These are phyloP conservation scores for Prunus dulcis DNA, from an alignment of 306 rosid genomes.

Conservation along the genomic window DNA sequence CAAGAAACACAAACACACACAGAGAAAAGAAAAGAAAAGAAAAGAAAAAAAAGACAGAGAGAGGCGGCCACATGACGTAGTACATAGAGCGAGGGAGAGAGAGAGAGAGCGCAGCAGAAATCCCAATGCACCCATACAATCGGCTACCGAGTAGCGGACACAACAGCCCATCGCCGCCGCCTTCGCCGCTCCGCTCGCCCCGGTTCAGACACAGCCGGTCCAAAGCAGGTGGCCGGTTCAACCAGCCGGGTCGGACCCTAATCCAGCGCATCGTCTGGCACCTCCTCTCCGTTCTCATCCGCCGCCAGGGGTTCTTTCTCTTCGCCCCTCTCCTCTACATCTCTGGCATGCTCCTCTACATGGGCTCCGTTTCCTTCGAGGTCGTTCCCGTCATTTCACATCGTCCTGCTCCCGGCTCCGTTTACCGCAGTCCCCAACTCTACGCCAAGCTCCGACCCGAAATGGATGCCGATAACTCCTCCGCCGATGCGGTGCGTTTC, in stretches of 20 bases:
- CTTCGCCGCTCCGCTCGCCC: conserved; percentile 84
- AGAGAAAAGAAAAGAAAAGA: neutral
- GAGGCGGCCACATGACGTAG: neutral
- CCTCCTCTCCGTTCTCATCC: conserved; percentile 72
- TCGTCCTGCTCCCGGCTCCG: conserved; percentile 71
- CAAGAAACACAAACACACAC: neutral
- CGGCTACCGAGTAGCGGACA: conserved; percentile 97
- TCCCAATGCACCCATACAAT: conserved; percentile 71
- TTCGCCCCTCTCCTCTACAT: conserved; percentile 96
- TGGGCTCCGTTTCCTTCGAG: conserved; percentile 76
- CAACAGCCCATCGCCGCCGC: conserved; percentile 86
- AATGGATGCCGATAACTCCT: conserved; percentile 72
- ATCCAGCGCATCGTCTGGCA: conserved; percentile 64
- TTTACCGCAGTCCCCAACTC: conserved; percentile 76
- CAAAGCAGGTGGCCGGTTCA: conserved; percentile 54
- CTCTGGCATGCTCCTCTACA: conserved; percentile 82
- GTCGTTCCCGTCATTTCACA: conserved; percentile 68
- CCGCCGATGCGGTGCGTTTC: conserved; percentile 71
- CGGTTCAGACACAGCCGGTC: conserved; percentile 65
- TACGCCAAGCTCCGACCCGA: conserved; percentile 58
- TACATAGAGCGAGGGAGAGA: conserved; percentile 26
- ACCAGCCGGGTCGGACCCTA: conserved; percentile 43
- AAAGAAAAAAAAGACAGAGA: neutral
- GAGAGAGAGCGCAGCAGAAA: conserved; percentile 5
- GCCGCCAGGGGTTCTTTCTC: conserved; percentile 84